Evolutionary conservation across 1,284 basidiomycete species (phyloP), one percentile per base, ranked within the genome.

Genomic region (Mycena sp.): DNA sequence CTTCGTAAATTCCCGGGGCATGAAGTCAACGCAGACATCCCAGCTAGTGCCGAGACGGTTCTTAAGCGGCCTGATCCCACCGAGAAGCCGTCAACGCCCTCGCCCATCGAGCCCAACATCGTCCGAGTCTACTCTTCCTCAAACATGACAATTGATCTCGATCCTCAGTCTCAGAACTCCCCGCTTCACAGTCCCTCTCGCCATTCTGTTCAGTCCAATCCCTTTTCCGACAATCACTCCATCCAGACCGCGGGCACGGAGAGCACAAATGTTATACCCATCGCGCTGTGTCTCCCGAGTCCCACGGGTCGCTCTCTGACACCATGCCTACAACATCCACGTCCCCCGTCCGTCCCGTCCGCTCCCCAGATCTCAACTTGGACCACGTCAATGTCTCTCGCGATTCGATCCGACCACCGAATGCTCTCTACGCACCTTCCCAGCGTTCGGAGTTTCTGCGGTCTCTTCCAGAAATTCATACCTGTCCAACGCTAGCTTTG

Each of bases 201-300:
- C 66, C 54, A 70, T 72, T 67, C 72, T 58, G 63, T 72, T 49
- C 60, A 58, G 48, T 37, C 72, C 51, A 91, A 93, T 78, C 91
- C 91, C n/a, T 93, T 93, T 75, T 84, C 85, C 40, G 91, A 93
- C 72, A 78, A 74, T 32, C 85, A 89, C 58, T 92, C 91, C 21
- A 93, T 93, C 63, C 89, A 91, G 76, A 93, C 92, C 17, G 87
- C 88, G 21, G 83, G 85, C 55, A 89, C 90, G 12, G 88, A 90
- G 72, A 85, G 85, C 40, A 91, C 92, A 16, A 93, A 94, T 71
- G 92, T 92, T 67, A 94, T 94, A 59, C 92, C 92, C 63, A 94
- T 93, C 67, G 91, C 91, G 5, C 81, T 93, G 89, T 93, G 37
- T 78, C 89, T n/a, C 85, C 89, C 21, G 84, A 85, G 19, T 35